These are phyloP conservation scores for Thalassiosira livingstoniorum DNA, from an alignment of 352 stramenopile genomes.

Conservation along the genomic window DNA sequence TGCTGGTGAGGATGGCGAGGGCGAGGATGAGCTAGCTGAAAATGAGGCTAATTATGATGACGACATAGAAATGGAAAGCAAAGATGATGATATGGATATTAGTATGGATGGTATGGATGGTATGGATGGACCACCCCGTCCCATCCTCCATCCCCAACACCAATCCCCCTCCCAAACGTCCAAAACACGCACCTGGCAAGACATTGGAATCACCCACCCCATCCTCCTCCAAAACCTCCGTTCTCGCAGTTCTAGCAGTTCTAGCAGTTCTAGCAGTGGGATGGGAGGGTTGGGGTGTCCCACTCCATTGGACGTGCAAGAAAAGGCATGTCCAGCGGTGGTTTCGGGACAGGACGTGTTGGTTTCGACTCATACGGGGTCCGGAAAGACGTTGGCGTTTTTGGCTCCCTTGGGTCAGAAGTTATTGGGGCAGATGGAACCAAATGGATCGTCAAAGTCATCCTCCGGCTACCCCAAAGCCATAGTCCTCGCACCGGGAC, in stretches of 20 bases:
- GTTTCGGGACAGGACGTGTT: conserved; percentile 71
- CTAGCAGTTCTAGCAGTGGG: no score
- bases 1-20: conserved; percentile 1
- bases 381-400: conserved; percentile 82
- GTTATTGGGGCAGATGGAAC: conserved; percentile 55
- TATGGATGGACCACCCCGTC: no score
- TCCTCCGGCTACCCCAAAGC: conserved; percentile 35
- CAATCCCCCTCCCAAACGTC: background rate
- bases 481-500: conserved; percentile 77
- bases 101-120: no score
- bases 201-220: conserved; percentile 72
- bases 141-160: no score
- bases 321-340: conserved; percentile 70
- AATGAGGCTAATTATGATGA: no score
- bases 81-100: no score
- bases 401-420: conserved; percentile 71
- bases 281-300: no score
- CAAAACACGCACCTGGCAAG: conserved; percentile 52
- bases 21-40: background rate
- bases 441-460: conserved; percentile 5
- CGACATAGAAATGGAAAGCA: no score
- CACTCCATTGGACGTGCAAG: conserved; percentile 72
- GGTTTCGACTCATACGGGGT: conserved; percentile 81
- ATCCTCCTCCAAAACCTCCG: conserved; percentile 69
- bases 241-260: conserved; percentile 49